phyloP scores from a whole-genome alignment of 2,329 filamentous ascomycete species.

The Trichoderma sp. region DNA sequence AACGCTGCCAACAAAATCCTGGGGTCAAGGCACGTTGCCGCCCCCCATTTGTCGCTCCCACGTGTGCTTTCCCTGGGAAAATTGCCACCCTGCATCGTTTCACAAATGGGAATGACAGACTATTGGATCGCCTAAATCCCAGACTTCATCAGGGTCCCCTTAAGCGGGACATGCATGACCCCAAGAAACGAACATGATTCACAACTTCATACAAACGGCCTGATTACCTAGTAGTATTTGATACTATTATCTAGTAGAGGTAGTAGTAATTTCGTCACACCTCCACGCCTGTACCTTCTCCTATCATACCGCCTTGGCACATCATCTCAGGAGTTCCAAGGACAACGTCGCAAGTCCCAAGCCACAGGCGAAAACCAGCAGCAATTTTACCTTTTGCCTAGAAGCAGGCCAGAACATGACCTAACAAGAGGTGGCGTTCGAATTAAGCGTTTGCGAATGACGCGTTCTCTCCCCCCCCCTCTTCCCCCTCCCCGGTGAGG shows the following conservation, averaged over 20 bases:
- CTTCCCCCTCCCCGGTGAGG: no score
- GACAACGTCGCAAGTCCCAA: background rate
- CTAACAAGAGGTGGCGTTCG: background rate
- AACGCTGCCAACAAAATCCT: background rate
- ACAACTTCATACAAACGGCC: background rate
- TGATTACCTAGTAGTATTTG: no score
- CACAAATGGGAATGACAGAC: background rate
- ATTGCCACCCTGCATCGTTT: background rate
- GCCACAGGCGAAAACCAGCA: background rate
- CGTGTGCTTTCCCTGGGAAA: background rate
- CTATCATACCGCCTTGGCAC: background rate
- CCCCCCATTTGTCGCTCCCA: background rate
- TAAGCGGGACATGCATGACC: background rate
- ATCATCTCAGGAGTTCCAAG: background rate
- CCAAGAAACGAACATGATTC: background rate
- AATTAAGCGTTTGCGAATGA: background rate
- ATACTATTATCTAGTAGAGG: background rate
- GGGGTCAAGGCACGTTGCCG: constrained; percentile 1
- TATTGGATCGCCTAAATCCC: background rate
- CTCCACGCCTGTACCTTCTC: background rate
- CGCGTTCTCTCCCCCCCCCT: background rate
- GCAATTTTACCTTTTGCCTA: background rate
- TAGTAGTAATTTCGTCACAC: background rate
- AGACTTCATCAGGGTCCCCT: background rate
- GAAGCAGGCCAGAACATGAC: constrained; percentile 4